Conservation (phyloP, 352 stramenopile species). For the Hyaloperonospora arabidopsidis region DNA sequence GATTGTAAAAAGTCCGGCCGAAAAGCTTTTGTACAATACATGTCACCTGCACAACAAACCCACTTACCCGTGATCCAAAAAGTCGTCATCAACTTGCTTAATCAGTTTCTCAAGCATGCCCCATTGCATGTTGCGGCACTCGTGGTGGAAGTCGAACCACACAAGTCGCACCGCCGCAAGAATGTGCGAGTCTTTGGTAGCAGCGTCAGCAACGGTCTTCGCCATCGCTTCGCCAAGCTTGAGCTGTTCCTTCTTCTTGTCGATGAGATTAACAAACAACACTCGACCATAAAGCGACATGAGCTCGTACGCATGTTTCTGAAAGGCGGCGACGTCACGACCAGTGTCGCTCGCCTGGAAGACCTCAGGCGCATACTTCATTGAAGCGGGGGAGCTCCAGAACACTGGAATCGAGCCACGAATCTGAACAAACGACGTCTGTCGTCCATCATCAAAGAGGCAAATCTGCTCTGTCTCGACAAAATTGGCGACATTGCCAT, state of each 20-base stretch:
- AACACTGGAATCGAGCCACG: conserved; percentile 92
- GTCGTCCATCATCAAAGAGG: conserved; percentile 47
- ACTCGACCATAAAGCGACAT: conserved; percentile 71
- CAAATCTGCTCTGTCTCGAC: conserved; percentile 93
- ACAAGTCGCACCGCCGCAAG: conserved; percentile 59
- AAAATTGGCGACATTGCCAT: conserved; percentile 91
- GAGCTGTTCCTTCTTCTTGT: conserved; percentile 92
- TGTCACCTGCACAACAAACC: background rate
- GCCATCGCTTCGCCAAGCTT: conserved; percentile 88
- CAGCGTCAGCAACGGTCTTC: conserved; percentile 45
- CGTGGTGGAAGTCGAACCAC: conserved; percentile 97
- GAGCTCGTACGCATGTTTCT: conserved; percentile 50
- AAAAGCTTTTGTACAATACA: background rate
- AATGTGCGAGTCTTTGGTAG: conserved; percentile 52
- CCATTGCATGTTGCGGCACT: conserved; percentile 92
- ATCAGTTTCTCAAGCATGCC: conserved; percentile 87
- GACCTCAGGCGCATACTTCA: conserved; percentile 92
- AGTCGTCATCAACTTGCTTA: conserved; percentile 75
- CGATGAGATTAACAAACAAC: conserved; percentile 91
- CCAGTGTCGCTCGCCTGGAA: conserved; percentile 36
- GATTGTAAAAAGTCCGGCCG: background rate
- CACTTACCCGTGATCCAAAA: conserved; percentile 57
- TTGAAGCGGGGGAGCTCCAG: conserved; percentile 85
- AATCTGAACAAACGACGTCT: conserved; percentile 75
- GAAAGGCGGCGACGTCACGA: conserved; percentile 48